Base-by-base conservation (phyloP, 2,329 filamentous ascomycete genomes). In the Alternaria gansuensis region DNA sequence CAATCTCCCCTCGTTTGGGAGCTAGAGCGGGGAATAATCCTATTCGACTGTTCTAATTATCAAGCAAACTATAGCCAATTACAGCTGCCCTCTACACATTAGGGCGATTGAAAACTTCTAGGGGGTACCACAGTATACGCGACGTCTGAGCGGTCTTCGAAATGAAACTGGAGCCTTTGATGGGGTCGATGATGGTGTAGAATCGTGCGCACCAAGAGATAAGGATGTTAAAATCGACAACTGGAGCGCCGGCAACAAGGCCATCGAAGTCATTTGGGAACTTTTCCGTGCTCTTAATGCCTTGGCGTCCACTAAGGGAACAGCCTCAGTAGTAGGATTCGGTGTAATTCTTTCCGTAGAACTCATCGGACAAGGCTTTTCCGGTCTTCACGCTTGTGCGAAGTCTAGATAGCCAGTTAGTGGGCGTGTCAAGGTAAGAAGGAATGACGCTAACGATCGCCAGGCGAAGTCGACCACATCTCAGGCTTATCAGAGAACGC, bases 381-480 rank as follows among this genome's bases (percentile, higher is more conserved):
- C 78, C 79, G 1, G 77, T 60, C 7, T 75, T 67, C 7, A 74
- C 73, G 17, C 72, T 76, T 0, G 76, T 80, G 45, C 82, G 80
- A 2, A 82, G 43, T 13, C 65, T 67, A 17, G 3, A 51, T 7
- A 4, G 21, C 1, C 24, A 14, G 14, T 58, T 29, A 57, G 29
- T 28, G 17, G 9, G 8, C 7, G 10, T 14, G 7, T 7, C 6
- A 7, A 28, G 26, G 7, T 2, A 14, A 26, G 8, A 26, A 26
- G 11, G 7, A 14, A 33, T n/a, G 14, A 9, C 31, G 31, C 66
- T 59, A 54, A 69, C 59, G 79, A 78, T 26, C 81, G 73, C 62
- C 79, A 83, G 10, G 79, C 78, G 61, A 83, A 85, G 61, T 85
- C 83, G 14, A 77, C 73, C 1, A 84, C 4, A 81, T 77, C 34